A percentile compares a stretch with the other conserved stretches of the same genome.
Conservation (phyloP, 2,329 filamentous ascomycete genomes). For the Paecilomyces fulvus region DNA sequence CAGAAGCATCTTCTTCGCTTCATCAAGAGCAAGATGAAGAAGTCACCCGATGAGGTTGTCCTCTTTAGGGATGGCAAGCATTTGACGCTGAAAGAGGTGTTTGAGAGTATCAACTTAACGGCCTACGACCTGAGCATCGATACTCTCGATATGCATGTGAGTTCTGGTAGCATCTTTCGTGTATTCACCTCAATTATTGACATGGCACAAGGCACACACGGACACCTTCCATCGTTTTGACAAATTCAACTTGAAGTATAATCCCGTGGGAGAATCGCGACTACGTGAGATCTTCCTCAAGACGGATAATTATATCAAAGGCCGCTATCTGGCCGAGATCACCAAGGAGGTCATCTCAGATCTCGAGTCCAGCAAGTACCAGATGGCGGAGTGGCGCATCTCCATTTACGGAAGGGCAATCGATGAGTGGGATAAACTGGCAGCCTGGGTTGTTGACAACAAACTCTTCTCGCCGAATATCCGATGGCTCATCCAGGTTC, state of each 20-base stretch:
- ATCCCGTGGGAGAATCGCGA: conserved; percentile 90
- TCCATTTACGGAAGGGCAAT: conserved; percentile 89
- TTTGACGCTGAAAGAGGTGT: conserved; percentile 84
- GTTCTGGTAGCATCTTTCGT: conserved; percentile 25
- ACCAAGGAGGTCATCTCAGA: conserved; percentile 97
- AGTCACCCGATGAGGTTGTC: conserved; percentile 87
- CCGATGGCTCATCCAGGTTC: conserved; percentile 92
- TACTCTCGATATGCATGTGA: conserved; percentile 94
- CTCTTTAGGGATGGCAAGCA: conserved; percentile 87
- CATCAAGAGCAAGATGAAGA: conserved; percentile 99
- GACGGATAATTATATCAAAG: conserved; percentile 95
- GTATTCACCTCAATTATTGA: conserved; percentile 7
- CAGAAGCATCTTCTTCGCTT: conserved; percentile 97
- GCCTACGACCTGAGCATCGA: conserved; percentile 98
- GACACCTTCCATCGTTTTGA: conserved; percentile 98
- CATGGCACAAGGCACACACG: conserved; percentile 64
- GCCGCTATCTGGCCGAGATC: conserved; percentile 91
- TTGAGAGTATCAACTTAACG: conserved; percentile 93
- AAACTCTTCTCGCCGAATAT: conserved; percentile 97
- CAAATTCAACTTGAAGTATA: conserved; percentile 99
- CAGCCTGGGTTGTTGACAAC: conserved; percentile 95
- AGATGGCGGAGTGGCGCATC: conserved; percentile 99
- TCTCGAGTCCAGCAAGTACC: conserved; percentile 96
- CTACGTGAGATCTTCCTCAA: conserved; percentile 97
- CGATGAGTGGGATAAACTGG: conserved; percentile 96